A percentile compares a stretch with the other conserved stretches of the same genome.
Evolutionary conservation across 202 grass and related monocot species (phyloP).

Genomic region (Hordeum pubiflorum): DNA sequence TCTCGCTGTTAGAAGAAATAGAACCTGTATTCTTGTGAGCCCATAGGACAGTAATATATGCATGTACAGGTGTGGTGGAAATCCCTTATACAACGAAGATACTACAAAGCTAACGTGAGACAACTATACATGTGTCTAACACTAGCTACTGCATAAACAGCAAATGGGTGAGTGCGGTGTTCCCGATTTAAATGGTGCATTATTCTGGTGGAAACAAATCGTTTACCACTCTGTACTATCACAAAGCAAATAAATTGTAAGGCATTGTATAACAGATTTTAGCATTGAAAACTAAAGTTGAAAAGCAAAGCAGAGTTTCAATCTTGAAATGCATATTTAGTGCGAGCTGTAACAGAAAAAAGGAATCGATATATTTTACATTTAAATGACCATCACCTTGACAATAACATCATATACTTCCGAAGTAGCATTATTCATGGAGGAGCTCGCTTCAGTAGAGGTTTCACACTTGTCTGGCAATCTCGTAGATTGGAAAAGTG

Average conservation of each 20-base stretch:
- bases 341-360: not conserved
- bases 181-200: not conserved
- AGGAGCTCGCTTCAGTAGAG: slow-evolving; percentile 33
- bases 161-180: not conserved
- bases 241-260: not conserved
- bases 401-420: slow-evolving; percentile 49
- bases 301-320: not conserved
- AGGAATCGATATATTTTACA: not conserved
- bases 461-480: slow-evolving; percentile 31
- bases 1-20: not conserved
- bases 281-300: not conserved
- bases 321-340: not conserved
- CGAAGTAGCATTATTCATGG: slow-evolving; percentile 32
- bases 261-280: not conserved
- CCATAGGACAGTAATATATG: not conserved
- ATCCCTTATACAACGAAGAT: not conserved
- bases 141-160: not conserved
- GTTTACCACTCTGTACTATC: not conserved
- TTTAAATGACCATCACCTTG: slow-evolving; percentile 45
- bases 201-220: not conserved
- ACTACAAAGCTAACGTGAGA: not conserved
- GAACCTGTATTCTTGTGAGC: not conserved
- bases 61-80: not conserved
- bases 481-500: slow-evolving; percentile 40
- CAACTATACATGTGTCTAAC: not conserved